Evolutionary conservation across 2,329 filamentous ascomycete species (phyloP).

Genomic region (Thielaviopsis cerberus): DNA sequence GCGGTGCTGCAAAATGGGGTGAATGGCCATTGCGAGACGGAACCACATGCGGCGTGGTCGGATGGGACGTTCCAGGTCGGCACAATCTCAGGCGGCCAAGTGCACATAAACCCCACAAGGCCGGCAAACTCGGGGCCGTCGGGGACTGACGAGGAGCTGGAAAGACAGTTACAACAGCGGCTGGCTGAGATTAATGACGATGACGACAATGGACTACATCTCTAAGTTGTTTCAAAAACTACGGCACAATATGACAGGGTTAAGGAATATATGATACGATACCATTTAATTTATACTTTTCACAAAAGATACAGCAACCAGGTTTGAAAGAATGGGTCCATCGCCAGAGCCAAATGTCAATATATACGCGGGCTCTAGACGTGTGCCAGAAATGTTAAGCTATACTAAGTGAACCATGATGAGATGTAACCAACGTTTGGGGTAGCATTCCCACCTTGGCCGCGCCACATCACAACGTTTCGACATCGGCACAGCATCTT

Average conservation of each 20-base stretch:
- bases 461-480: neutral
- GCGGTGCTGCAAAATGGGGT: constrained; percentile 6
- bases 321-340: neutral
- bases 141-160: constrained; percentile 35
- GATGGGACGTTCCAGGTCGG: constrained; percentile 48
- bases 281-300: neutral
- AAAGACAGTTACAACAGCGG: constrained; percentile 34
- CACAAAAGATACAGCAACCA: neutral
- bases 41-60: constrained; percentile 31
- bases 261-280: neutral
- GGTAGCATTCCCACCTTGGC: neutral
- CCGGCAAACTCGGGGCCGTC: neutral
- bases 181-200: constrained; percentile 28
- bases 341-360: neutral
- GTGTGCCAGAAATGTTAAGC: neutral
- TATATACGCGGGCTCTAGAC: neutral
- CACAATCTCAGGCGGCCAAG: constrained; percentile 31
- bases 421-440: neutral
- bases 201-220: constrained; percentile 38
- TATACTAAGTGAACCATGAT: neutral
- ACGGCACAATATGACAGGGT: neutral
- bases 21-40: neutral
- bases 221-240: constrained; percentile 23
- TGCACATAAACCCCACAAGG: constrained; percentile 24
- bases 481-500: neutral